phyloP scores from a whole-genome alignment of 805 yeast genomes.

The Ogataea angusta region DNA sequence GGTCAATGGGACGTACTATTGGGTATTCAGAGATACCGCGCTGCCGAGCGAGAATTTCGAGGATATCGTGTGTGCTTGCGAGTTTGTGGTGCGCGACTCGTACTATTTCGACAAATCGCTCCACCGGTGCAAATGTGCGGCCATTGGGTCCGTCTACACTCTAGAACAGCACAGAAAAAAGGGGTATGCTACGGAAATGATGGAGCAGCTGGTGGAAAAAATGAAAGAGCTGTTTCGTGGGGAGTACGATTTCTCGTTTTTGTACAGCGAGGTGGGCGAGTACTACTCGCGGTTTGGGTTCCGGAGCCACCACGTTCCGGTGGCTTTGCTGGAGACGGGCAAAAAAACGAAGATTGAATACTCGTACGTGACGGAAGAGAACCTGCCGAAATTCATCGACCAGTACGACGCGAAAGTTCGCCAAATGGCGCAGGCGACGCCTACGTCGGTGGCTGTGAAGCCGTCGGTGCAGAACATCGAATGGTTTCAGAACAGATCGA shows the following conservation, averaged over 20 bases:
- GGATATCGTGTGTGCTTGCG: constrained; percentile 31
- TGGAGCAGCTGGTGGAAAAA: constrained; percentile 33
- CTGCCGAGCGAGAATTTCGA: constrained; percentile 10
- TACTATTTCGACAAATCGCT: constrained; percentile 12
- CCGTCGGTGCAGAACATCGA: constrained; percentile 35
- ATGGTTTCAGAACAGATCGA: constrained; percentile 43
- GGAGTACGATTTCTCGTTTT: constrained; percentile 34
- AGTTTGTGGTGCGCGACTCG: constrained; percentile 27
- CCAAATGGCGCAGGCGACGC: neutral
- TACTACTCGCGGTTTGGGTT: constrained; percentile 67
- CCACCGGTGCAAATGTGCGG: constrained; percentile 26
- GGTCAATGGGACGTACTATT: constrained; percentile 26
- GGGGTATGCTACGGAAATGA: constrained; percentile 54
- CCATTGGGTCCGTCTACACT: constrained; percentile 61
- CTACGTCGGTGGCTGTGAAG: neutral
- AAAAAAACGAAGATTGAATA: neutral
- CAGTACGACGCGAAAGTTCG: constrained; percentile 10
- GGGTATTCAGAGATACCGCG: constrained; percentile 23
- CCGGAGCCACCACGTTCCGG: constrained; percentile 25
- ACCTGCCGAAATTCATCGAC: constrained; percentile 4
- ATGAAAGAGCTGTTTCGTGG: constrained; percentile 23
- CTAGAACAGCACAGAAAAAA: constrained; percentile 44
- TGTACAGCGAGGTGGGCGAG: constrained; percentile 73
- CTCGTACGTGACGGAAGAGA: neutral
- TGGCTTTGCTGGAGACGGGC: constrained; percentile 10